Evolutionary conservation across 352 stramenopile genomes (phyloP).

Genomic region (Phytophthora multivora): DNA sequence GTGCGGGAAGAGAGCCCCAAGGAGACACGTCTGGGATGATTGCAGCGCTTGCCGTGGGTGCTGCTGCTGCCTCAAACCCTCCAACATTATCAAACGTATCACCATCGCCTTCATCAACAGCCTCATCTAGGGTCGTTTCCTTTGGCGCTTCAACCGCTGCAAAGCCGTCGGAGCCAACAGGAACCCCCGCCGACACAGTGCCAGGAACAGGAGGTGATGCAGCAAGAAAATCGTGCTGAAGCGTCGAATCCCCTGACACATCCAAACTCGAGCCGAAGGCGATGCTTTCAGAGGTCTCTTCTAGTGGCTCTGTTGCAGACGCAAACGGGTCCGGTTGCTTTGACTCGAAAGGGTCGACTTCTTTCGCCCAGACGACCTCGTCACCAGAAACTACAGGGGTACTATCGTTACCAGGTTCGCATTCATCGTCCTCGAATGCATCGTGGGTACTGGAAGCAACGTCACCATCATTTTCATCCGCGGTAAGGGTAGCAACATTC

Average conservation of each 20-base stretch:
- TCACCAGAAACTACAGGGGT: neutral
- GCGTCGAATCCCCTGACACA: neutral
- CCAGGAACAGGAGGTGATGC: neutral
- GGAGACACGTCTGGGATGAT: constrained; percentile 8
- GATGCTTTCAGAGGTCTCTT: neutral
- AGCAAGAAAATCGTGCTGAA: constrained; percentile 4
- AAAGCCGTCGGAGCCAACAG: neutral
- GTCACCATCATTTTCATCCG: constrained; percentile 7
- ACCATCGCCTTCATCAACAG: constrained; percentile 14
- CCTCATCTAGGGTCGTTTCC: neutral
- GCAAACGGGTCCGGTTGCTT: neutral
- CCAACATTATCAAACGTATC: constrained; percentile 54
- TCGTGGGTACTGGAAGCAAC: neutral
- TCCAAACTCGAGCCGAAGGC: neutral
- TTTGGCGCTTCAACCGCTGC: neutral
- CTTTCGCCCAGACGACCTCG: constrained; percentile 1
- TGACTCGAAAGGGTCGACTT: constrained; percentile 7
- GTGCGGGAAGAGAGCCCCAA: constrained; percentile 16
- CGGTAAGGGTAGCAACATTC: neutral
- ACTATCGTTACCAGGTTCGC: constrained; percentile 7
- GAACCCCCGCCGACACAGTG: neutral
- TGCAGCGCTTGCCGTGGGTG: neutral
- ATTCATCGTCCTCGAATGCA: constrained; percentile 7
- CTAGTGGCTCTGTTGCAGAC: neutral
- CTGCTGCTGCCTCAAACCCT: constrained; percentile 13